phyloP scores from a whole-genome alignment of 345 rosid genomes.

The Barbarea vulgaris region DNA sequence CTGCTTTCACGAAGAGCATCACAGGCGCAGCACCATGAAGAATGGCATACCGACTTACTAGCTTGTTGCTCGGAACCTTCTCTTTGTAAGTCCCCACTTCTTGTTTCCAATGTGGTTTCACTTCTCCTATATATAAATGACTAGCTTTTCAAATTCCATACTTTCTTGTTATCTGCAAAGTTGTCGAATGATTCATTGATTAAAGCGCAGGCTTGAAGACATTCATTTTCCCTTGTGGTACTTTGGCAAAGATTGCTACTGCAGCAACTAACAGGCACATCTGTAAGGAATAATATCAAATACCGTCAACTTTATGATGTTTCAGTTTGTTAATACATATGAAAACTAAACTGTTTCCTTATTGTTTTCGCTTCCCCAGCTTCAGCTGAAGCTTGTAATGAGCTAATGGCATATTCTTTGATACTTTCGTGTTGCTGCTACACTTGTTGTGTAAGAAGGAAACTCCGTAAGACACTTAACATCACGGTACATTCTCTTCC shows the following conservation, averaged over 20 bases:
- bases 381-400: constrained; percentile 94
- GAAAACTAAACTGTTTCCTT: background rate
- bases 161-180: constrained; percentile 5
- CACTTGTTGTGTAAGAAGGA: constrained; percentile 92
- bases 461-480: constrained; percentile 79
- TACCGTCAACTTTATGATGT: background rate
- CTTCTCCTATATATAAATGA: background rate
- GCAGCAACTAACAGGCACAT: constrained; percentile 81
- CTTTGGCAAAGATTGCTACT: constrained; percentile 80
- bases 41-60: constrained; percentile 92
- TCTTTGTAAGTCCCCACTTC: constrained; percentile 63
- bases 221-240: constrained; percentile 87
- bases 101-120: constrained; percentile 9
- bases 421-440: constrained; percentile 97
- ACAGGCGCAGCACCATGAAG: constrained; percentile 57
- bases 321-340: background rate
- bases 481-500: constrained; percentile 62
- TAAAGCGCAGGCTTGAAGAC: constrained; percentile 73
- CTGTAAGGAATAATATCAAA: constrained; percentile 58
- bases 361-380: constrained; percentile 50
- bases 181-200: constrained; percentile 13
- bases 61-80: constrained; percentile 95
- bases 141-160: background rate
- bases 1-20: constrained; percentile 62
- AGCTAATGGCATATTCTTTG: constrained; percentile 88